Percentiles rank a stretch among this genome's conserved stretches.
Conservation (phyloP, 306 rosid genomes). For the cucumber (Cucumis sativus) region Cucumber_9930_V3 NC_026655.2:20407001-20407500, state of each 20-base stretch:
- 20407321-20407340: conserved; percentile 5
- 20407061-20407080: neutral
- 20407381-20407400: conserved; percentile 69
- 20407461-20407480: conserved; percentile 30
- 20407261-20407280: conserved; percentile 22
- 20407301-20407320: conserved; percentile 11
- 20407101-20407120: conserved; percentile 24
- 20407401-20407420: conserved; percentile 93
- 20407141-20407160: neutral
- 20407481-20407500: conserved; percentile 19
- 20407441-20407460: conserved; percentile 59
- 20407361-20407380: conserved; percentile 48
- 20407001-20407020: neutral
- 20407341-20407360: conserved; percentile 22
- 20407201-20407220: conserved; percentile 22
- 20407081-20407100: conserved; percentile 15
- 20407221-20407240: conserved; percentile 26
- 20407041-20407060: neutral
- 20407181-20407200: conserved; percentile 37
- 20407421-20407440: conserved; percentile 77
- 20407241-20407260: conserved; percentile 19
- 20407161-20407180: neutral
- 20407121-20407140: neutral
- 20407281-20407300: conserved; percentile 21
- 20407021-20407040: neutral